Conservation (phyloP, 257 asterid species). For the Solanum gracilifrons region DNA sequence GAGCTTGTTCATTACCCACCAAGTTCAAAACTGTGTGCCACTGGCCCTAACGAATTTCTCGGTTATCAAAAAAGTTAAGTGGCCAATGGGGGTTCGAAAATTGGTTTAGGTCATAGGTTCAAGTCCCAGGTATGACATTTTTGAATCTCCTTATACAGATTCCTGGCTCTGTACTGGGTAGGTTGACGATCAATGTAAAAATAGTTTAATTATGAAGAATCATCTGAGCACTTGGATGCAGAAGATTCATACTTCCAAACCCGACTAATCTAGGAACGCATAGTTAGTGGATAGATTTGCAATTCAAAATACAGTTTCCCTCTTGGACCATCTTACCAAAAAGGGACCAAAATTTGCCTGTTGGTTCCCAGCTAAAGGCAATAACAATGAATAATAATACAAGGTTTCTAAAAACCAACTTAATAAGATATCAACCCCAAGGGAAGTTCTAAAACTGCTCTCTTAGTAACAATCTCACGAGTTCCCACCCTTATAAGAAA, state of each 20-base stretch:
- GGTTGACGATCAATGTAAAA: background rate
- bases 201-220: background rate
- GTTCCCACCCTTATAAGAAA: background rate
- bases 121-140: background rate
- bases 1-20: background rate
- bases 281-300: background rate
- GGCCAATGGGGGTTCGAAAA: background rate
- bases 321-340: background rate
- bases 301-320: background rate
- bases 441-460: background rate
- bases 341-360: background rate
- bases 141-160: background rate
- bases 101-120: background rate
- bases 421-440: background rate
- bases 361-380: background rate
- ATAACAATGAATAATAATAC: background rate
- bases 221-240: background rate
- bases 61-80: background rate
- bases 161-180: background rate
- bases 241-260: background rate
- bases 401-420: background rate
- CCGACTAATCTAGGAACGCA: background rate
- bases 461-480: background rate
- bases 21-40: background rate
- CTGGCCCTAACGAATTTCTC: background rate